phyloP scores from a whole-genome alignment of 805 yeast genomes.

The Cyberlindnera maritima region DNA sequence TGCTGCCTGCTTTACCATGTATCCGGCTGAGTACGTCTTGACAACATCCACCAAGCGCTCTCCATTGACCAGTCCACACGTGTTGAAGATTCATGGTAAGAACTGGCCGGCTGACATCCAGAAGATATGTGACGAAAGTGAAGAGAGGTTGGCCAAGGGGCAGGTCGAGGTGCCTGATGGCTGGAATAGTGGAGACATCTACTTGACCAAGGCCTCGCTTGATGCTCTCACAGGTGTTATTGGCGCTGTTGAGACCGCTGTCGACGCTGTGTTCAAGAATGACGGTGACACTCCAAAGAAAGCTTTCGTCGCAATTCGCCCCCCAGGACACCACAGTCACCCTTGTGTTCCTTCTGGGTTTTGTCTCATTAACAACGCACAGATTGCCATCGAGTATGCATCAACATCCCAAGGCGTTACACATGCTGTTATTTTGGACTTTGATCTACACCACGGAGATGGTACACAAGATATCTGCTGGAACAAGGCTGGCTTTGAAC shows the following conservation, averaged over 20 bases:
- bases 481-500: constrained; percentile 66
- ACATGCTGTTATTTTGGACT: constrained; percentile 79
- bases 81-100: constrained; percentile 66
- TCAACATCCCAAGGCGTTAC: constrained; percentile 58
- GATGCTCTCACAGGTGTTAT: constrained; percentile 74
- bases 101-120: constrained; percentile 64
- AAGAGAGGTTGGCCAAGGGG: constrained; percentile 46
- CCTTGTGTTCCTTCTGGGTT: constrained; percentile 84
- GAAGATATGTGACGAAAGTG: constrained; percentile 58
- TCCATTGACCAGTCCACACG: constrained; percentile 56
- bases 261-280: constrained; percentile 48
- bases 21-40: constrained; percentile 55
- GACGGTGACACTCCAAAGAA: constrained; percentile 34
- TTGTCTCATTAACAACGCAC: constrained; percentile 78
- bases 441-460: constrained; percentile 87
- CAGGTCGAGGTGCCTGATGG: constrained; percentile 72
- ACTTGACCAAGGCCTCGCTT: constrained; percentile 61
- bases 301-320: constrained; percentile 69
- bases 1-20: constrained; percentile 68
- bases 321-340: constrained; percentile 88
- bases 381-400: constrained; percentile 78
- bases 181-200: constrained; percentile 85
- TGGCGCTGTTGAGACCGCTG: constrained; percentile 70
- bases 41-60: constrained; percentile 46
- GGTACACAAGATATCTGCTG: constrained; percentile 86